Conservation (phyloP, 2,329 filamentous ascomycete species). For the Alternaria triticina region DNA sequence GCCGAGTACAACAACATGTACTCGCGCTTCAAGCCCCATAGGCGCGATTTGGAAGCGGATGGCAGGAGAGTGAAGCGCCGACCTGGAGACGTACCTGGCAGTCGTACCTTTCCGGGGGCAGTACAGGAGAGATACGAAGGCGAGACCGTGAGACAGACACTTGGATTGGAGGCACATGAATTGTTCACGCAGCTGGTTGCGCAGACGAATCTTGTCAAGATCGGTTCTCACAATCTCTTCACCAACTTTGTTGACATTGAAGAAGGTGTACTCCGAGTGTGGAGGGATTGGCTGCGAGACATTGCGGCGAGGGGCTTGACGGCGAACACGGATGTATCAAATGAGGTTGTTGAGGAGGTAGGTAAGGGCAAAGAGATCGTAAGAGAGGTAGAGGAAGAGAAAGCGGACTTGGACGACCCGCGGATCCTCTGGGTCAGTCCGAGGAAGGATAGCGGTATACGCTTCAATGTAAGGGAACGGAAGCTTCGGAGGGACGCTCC, state of each 20-base stretch:
- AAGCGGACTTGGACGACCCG: conserved; percentile 19
- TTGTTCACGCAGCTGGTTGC: conserved; percentile 77
- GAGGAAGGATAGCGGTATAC: conserved; percentile 69
- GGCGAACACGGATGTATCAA: conserved; percentile 8
- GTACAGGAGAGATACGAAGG: conserved; percentile 39
- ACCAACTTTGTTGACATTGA: conserved; percentile 69
- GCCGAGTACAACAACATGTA: conserved; percentile 65
- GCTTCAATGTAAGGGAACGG: conserved; percentile 67
- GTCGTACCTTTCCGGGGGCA: conserved; percentile 46
- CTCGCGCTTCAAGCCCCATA: conserved; percentile 71
- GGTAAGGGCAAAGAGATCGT: conserved; percentile 29
- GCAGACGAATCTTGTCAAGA: conserved; percentile 70
- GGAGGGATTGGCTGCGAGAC: conserved; percentile 71
- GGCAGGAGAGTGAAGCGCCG: conserved; percentile 48
- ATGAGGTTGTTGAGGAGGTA: conserved; percentile 32
- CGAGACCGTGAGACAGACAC: conserved; percentile 62
- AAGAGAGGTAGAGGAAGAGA: conserved; percentile 16
- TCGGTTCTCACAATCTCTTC: conserved; percentile 66
- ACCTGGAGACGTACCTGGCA: conserved; percentile 57
- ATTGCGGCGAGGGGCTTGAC: conserved; percentile 37
- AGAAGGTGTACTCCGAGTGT: conserved; percentile 73
- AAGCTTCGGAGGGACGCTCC: conserved; percentile 56
- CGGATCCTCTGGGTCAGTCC: conserved; percentile 72
- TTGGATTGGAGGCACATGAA: conserved; percentile 73
- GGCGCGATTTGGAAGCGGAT: conserved; percentile 58